Evolutionary conservation across 352 stramenopile genomes (phyloP), one percentile per base, ranked within the genome.

Genomic region (Phytophthora multivora): DNA sequence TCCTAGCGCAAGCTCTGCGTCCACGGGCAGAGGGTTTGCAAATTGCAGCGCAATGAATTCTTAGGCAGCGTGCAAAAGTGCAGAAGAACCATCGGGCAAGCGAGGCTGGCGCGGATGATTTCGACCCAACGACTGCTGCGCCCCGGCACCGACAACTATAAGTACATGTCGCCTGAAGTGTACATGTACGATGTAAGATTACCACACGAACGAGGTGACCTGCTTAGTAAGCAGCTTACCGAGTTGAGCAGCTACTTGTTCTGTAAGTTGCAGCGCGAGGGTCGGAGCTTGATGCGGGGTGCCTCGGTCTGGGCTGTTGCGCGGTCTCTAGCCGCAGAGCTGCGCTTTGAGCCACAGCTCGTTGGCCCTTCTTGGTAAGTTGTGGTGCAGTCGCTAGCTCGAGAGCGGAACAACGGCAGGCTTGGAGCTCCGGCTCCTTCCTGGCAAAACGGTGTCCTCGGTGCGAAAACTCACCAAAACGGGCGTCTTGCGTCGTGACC

Each of bases 351-450:
- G 26, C 33, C 41, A 54, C 47, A 60, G 30, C 54, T 51, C 49
- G 55, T 60, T 50, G 55, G 54, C 45, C 46, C 46, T 69, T 63
- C 47, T 69, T 38, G 42, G 21, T 30, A 42, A 55, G 42, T 28
- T n/a, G 53, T 47, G 43, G 52, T 57, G 53, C 61, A 60, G 30
- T 69, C 60, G 60, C 51, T 50, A n/a, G 40, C 60, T 69, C 54
- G 62, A 69, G 53, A 66, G 61, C 62, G 62, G 62, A 60, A 46
- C 54, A 60, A 61, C 26, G 51, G 48, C 47, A 51, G 47, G 60
- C 57, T 59, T 43, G 46, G 33, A 26, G 23, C 38, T 69, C 55
- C 41, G 54, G 61, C 61, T 69, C 48, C 54, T 43, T 69, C 43
- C 30, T 33, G 28, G 43, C 23, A 39, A 33, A 4, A 13, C 43